phyloP scores from a whole-genome alignment of 2,329 filamentous ascomycete species.

The Exophiala spinifera region DNA sequence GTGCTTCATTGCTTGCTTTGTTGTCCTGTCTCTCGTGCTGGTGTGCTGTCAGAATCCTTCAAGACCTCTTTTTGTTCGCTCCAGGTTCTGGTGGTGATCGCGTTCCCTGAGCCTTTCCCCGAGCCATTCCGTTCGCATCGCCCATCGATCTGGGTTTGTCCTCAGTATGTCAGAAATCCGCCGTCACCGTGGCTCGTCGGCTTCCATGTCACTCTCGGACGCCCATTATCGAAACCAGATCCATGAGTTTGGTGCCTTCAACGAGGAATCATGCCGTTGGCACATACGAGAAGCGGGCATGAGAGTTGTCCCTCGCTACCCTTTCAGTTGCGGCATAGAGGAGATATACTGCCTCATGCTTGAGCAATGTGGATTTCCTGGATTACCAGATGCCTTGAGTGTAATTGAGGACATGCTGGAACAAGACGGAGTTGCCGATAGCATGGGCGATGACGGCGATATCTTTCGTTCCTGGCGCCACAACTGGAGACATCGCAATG shows the following conservation, averaged over 20 bases:
- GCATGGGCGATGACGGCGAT: constrained; percentile 31
- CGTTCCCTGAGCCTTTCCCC: no score
- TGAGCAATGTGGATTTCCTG: constrained; percentile 26
- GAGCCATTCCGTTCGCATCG: no score
- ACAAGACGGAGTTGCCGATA: constrained; percentile 24
- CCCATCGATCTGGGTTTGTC: not conserved
- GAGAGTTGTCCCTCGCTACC: constrained; percentile 27
- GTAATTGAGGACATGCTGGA: constrained; percentile 31
- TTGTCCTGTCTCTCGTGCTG: not conserved
- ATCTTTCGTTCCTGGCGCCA: constrained; percentile 31
- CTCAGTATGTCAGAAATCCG: constrained; percentile 12
- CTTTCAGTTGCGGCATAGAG: constrained; percentile 31
- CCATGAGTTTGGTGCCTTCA: constrained; percentile 25
- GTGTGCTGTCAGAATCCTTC: not conserved
- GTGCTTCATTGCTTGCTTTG: not conserved
- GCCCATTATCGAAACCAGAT: constrained; percentile 6
- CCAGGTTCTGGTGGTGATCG: no score
- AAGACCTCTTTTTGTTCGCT: not conserved
- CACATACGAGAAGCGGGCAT: constrained; percentile 29
- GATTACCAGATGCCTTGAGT: constrained; percentile 28
- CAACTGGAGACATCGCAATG: constrained; percentile 31
- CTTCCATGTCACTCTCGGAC: not conserved
- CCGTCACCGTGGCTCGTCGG: constrained; percentile 6
- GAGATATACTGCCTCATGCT: constrained; percentile 29
- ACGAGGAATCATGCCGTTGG: constrained; percentile 32